Evolutionary conservation across 192 early-diverging fungal species (phyloP).

Genomic region (Backusella parvicylindrica): DNA sequence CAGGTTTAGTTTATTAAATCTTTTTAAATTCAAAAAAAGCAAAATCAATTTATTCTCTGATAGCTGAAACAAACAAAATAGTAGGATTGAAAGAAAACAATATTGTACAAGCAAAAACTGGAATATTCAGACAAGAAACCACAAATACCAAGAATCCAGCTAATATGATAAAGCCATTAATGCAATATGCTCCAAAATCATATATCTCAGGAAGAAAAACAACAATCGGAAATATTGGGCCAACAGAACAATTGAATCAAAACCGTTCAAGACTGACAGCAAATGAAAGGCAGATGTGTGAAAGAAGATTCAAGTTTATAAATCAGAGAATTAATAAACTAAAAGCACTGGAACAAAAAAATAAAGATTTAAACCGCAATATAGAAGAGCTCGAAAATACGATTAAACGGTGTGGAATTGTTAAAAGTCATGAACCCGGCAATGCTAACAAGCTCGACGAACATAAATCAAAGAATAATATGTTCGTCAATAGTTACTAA

Average conservation of each 20-base stretch:
- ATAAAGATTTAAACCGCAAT: background rate
- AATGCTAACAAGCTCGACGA: too few species aligned
- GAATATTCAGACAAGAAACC: background rate
- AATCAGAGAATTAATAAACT: background rate
- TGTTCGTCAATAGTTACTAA: too few species aligned
- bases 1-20: background rate
- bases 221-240: too few species aligned
- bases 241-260: background rate
- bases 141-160: background rate
- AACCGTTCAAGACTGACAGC: background rate
- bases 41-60: background rate
- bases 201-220: background rate
- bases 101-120: background rate
- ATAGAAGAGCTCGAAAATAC: background rate
- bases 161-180: background rate
- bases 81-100: background rate
- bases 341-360: background rate
- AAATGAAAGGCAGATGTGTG: background rate
- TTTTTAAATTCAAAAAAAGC: background rate
- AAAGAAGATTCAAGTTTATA: background rate
- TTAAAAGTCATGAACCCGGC: too few species aligned
- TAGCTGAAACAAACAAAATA: background rate
- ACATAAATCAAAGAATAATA: too few species aligned
- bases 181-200: background rate
- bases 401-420: background rate